Base-by-base conservation (phyloP, 805 yeast genomes). In the Cyberlindnera sargentensis region DNA sequence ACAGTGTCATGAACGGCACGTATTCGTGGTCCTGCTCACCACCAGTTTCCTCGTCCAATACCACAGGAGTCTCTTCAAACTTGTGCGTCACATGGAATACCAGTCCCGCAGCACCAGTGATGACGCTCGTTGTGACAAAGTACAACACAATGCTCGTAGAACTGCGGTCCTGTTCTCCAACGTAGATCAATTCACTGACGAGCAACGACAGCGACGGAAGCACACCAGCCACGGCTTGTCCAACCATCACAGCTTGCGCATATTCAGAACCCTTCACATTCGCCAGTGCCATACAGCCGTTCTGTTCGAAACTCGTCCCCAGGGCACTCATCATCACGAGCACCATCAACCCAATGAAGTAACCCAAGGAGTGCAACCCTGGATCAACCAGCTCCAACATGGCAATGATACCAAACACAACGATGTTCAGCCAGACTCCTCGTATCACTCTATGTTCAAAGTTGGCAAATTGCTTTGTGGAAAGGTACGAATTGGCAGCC, bases 141-240 rank as follows among this genome's bases (percentile, higher is more conserved):
- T 77, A 77, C 2, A 67, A 49, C 31, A 61, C 60, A 25, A 57
- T 61, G 25, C 63, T 53, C 10, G 49, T 42, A 10, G 56, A 45
- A 36, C 35, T 24, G 23, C 35, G 35, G 52, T 45, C 27, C 49
- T 37, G 58, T 64, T n/a, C 42, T 49, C 49, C 58, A 25, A 46
- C 42, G 33, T 55, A 37, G 10, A 50, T 10, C 27, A 75, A 55
- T 26, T 77, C 78, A 8, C 84, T 75, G 8, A 73, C 46, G 47
- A 80, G 81, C 52, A 78, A 73, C 10, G 84, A 80, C 20, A 84
- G 58, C 0, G 96, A 80, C 2, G 99, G 98, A 31, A 91, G 66
- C 0, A 93, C 95, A 2, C 99, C 99, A 0, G 97, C 88, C 15
- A 91, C 67, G 0, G 95, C 96, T 62, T 91, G 96, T 2, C 99